Base-by-base conservation (phyloP, 208 protist species). In the Acanthamoeba castellanii region DNA sequence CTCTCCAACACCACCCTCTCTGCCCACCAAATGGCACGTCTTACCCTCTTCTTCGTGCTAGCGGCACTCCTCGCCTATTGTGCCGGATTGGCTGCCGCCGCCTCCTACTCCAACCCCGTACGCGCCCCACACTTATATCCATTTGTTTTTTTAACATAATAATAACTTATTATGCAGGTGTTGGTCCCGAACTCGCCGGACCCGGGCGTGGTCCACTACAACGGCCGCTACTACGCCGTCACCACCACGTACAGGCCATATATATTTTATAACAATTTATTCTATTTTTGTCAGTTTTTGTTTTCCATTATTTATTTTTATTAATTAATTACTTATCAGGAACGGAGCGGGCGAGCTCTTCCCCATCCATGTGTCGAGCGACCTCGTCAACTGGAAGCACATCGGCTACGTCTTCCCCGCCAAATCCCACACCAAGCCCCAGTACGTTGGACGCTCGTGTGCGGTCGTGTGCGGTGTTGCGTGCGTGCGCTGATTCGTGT, bases 141-240 rank as follows among this genome's bases (percentile, higher is more conserved):
- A n/a, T n/a, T n/a, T n/a, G n/a, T n/a, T n/a, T n/a, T n/a, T n/a
- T n/a, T n/a, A n/a, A n/a, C n/a, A n/a, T n/a, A n/a, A n/a, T n/a
- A n/a, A n/a, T n/a, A n/a, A n/a, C n/a, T n/a, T n/a, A n/a, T n/a
- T n/a, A n/a, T n/a, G n/a, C 70, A 78, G 70, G 70, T 78, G n/a
- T 8, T 78, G 32, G 70, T 78, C 13, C 70, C 70, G 2, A n/a
- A 78, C 70, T 78, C 70, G 11, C 70, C 70, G 4, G 70, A 78
- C 34, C 70, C 70, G 3, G 70, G 70, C 34, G 70, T 78, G n/a
- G 20, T 78, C 8, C 42, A 25, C 70, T 45, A 42, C 70, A 78
- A 78, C 70, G 30, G 20, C n/a, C 70, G n/a, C 70, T 78, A 78
- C 70, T 78, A 47, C 70, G 70, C 70, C 34, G 70, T 78, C 70